Percentiles rank a stretch among this genome's conserved stretches.
These are phyloP conservation scores for Dactylellina leptospora DNA, from an alignment of 2,329 filamentous ascomycete species.

Conservation along the genomic window DNA sequence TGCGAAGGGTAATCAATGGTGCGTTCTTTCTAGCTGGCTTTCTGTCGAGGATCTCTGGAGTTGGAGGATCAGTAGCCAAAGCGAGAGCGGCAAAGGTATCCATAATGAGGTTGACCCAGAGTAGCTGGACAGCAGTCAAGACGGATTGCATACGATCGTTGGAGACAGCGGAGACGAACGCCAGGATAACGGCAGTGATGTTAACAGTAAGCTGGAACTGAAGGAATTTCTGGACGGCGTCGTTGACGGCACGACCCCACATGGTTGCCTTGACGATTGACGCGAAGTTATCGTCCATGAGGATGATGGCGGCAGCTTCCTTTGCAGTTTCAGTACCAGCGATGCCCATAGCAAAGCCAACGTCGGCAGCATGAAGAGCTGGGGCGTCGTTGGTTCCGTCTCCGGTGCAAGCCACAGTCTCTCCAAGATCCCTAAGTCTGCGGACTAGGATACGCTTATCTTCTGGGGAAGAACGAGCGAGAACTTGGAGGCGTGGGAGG, in stretches of 20 bases:
- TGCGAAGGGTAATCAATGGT: conserved; percentile 81
- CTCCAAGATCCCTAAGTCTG: conserved; percentile 71
- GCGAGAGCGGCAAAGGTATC: conserved; percentile 91
- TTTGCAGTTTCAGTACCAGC: conserved; percentile 72
- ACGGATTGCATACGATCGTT: conserved; percentile 75
- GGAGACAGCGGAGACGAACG: conserved; percentile 85
- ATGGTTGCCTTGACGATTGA: conserved; percentile 71
- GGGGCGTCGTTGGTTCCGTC: conserved; percentile 74
- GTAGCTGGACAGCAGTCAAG: conserved; percentile 85
- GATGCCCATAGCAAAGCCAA: conserved; percentile 75
- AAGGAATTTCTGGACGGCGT: conserved; percentile 67
- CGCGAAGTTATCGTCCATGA: conserved; percentile 71
- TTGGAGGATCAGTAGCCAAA: conserved; percentile 88
- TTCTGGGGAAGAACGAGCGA: conserved; percentile 74
- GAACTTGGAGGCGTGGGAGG: conserved; percentile 72
- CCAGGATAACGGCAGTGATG: conserved; percentile 85
- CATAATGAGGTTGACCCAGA: conserved; percentile 98
- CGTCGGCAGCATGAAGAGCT: conserved; percentile 72
- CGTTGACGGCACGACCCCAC: conserved; percentile 70
- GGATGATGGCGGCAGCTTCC: conserved; percentile 70
- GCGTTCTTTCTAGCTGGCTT: conserved; percentile 80
- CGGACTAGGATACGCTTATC: conserved; percentile 74
- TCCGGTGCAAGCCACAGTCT: conserved; percentile 73
- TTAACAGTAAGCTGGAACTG: conserved; percentile 83
- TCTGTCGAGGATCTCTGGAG: conserved; percentile 79